A percentile compares a stretch with the other conserved stretches of the same genome.
phyloP scores from a whole-genome alignment of 345 rosid genomes.

The Aurinia saxatilis region DNA sequence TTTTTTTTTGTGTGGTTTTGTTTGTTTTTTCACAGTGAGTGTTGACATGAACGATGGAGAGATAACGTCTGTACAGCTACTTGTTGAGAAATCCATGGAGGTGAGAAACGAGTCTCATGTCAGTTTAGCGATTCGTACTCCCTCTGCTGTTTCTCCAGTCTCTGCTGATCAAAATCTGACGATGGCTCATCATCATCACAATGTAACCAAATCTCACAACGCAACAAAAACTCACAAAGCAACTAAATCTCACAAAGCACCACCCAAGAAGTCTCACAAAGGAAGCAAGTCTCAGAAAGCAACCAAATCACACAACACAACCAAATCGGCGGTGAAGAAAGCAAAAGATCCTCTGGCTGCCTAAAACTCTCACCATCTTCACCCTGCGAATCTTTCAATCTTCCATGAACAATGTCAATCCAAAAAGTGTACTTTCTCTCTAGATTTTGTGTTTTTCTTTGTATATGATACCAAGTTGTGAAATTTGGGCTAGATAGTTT shows the following conservation, averaged over 20 bases:
- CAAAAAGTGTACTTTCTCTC: neutral
- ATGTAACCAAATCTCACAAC: neutral
- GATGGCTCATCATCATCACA: neutral
- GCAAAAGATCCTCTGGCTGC: neutral
- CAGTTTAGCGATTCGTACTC: constrained; percentile 26
- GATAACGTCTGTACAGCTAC: constrained; percentile 20
- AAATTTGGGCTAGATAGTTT: neutral
- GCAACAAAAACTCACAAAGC: neutral
- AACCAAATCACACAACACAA: neutral
- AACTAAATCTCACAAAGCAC: neutral
- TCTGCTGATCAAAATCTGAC: constrained; percentile 18
- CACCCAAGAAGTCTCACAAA: neutral
- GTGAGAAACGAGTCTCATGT: constrained; percentile 27
- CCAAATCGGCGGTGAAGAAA: neutral
- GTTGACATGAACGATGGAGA: constrained; percentile 26
- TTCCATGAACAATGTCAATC: neutral
- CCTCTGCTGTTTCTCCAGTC: constrained; percentile 21
- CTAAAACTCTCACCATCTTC: neutral
- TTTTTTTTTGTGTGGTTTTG: neutral
- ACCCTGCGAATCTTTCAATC: neutral
- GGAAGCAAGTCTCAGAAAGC: neutral
- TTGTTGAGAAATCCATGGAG: constrained; percentile 12
- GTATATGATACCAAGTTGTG: neutral
- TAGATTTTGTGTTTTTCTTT: neutral
- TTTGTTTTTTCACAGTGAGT: constrained; percentile 18